These are phyloP conservation scores for Chernovozyma aurita DNA, from an alignment of 1,139 yeast species.

Conservation along the genomic window DNA sequence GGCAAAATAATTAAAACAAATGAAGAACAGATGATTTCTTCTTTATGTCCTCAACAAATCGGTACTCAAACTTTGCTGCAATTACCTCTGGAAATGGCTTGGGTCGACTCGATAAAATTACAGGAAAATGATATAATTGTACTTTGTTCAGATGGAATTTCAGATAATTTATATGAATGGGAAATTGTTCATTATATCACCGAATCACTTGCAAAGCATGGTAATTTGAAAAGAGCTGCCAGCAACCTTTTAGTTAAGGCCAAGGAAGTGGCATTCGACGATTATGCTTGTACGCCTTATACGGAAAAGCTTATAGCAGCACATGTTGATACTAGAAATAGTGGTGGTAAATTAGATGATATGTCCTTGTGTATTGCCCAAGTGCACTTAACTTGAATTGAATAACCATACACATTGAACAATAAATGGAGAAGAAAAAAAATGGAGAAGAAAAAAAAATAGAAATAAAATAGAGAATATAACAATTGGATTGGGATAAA, in stretches of 20 bases:
- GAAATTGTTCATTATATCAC: slow-evolving; percentile 40
- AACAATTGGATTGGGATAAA: not conserved
- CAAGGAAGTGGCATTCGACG: slow-evolving; percentile 51
- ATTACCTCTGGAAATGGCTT: slow-evolving; percentile 48
- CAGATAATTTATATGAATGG: slow-evolving; percentile 48
- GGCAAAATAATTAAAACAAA: slow-evolving; percentile 43
- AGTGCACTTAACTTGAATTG: slow-evolving; percentile 29
- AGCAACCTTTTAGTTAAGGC: slow-evolving; percentile 38
- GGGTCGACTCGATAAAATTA: slow-evolving; percentile 41
- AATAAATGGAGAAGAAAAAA: too few species aligned
- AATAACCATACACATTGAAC: not conserved
- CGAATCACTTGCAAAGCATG: slow-evolving; percentile 23
- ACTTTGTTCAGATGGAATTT: slow-evolving; percentile 52
- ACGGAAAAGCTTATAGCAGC: slow-evolving; percentile 45
- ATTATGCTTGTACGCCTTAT: slow-evolving; percentile 51
- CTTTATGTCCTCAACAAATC: slow-evolving; percentile 51
- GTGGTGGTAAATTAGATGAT: slow-evolving; percentile 56
- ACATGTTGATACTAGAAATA: slow-evolving; percentile 29
- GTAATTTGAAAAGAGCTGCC: slow-evolving; percentile 35
- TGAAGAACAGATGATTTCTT: slow-evolving; percentile 45
- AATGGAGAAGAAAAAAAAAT: not conserved
- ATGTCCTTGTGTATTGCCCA: slow-evolving; percentile 49
- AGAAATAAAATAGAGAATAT: too few species aligned
- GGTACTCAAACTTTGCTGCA: slow-evolving; percentile 47
- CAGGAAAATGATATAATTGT: slow-evolving; percentile 40